Conservation (phyloP, 2,329 filamentous ascomycete species). For the Penicillium sp. region DNA sequence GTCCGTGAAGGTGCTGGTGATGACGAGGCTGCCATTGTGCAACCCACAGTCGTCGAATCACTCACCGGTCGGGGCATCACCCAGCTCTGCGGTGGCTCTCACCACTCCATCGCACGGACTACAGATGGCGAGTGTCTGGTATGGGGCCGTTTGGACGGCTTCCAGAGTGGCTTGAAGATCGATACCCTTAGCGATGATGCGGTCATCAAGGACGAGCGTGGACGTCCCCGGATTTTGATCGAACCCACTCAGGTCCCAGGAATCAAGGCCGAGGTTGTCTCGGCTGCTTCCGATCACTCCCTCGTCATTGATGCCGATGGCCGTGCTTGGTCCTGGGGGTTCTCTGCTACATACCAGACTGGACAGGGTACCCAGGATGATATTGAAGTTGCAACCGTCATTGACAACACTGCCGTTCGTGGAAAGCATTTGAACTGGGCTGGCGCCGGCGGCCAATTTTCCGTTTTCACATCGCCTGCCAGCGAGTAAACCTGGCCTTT, state of each 20-base stretch:
- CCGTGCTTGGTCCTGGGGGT: slow-evolving; percentile 73
- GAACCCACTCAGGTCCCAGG: slow-evolving; percentile 59
- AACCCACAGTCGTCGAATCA: slow-evolving; percentile 62
- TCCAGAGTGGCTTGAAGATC: slow-evolving; percentile 58
- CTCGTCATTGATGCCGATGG: slow-evolving; percentile 66
- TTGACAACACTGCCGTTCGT: slow-evolving; percentile 78
- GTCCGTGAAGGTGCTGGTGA: slow-evolving; percentile 60
- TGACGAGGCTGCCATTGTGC: slow-evolving; percentile 67
- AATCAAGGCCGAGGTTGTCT: slow-evolving; percentile 55
- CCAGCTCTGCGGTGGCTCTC: slow-evolving; percentile 66
- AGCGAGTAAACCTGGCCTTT: slow-evolving; percentile 11
- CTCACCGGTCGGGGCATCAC: slow-evolving; percentile 62
- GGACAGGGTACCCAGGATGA: slow-evolving; percentile 75
- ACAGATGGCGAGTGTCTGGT: slow-evolving; percentile 52
- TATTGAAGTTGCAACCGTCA: slow-evolving; percentile 67
- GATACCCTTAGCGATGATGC: slow-evolving; percentile 54
- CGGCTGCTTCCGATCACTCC: slow-evolving; percentile 67
- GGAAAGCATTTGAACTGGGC: slow-evolving; percentile 70
- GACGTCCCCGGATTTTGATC: slow-evolving; percentile 66
- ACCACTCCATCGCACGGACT: slow-evolving; percentile 65
- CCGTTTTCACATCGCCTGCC: slow-evolving; percentile 37
- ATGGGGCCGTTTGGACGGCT: slow-evolving; percentile 59
- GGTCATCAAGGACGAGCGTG: slow-evolving; percentile 60
- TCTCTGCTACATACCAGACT: slow-evolving; percentile 74
- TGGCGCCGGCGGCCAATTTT: slow-evolving; percentile 81